Evolutionary conservation across 352 stramenopile genomes (phyloP).

Genomic region (Phytophthora podocarpi): DNA sequence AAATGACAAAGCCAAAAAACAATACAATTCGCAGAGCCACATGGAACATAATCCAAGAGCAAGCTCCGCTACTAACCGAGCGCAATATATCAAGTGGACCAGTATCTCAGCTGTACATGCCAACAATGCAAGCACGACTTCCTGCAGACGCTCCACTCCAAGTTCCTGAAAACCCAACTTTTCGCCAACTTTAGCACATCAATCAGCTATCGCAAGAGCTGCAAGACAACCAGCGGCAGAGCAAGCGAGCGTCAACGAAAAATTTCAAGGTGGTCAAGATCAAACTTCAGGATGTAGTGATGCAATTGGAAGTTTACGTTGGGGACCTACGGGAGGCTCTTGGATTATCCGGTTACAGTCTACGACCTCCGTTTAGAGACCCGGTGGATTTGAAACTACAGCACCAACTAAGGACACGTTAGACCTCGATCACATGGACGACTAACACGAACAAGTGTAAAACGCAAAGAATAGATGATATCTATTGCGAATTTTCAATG

Average conservation of each 20-base stretch:
- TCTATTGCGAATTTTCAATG: too few species aligned
- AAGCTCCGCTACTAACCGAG: too few species aligned
- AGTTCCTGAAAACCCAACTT: constrained; percentile 11
- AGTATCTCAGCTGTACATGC: too few species aligned
- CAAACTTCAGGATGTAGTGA: neutral
- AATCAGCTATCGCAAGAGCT: neutral
- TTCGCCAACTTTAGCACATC: constrained; percentile 8
- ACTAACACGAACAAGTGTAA: too few species aligned
- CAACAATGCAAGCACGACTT: too few species aligned
- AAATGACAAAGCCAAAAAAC: too few species aligned
- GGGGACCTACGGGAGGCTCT: neutral
- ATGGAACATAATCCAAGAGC: too few species aligned
- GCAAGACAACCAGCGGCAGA: neutral
- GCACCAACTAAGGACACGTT: neutral
- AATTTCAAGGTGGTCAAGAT: neutral
- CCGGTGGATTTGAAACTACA: constrained; percentile 1
- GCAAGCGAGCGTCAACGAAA: neutral
- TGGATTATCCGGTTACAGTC: constrained; percentile 9
- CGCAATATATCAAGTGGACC: too few species aligned
- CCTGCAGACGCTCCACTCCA: neutral
- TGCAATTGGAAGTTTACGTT: neutral
- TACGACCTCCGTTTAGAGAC: constrained; percentile 8
- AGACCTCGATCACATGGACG: constrained; percentile 11
- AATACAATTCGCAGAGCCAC: too few species aligned
- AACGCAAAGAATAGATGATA: too few species aligned